Conservation (phyloP, 2,329 filamentous ascomycete genomes). For the Phoma sp. region DNA sequence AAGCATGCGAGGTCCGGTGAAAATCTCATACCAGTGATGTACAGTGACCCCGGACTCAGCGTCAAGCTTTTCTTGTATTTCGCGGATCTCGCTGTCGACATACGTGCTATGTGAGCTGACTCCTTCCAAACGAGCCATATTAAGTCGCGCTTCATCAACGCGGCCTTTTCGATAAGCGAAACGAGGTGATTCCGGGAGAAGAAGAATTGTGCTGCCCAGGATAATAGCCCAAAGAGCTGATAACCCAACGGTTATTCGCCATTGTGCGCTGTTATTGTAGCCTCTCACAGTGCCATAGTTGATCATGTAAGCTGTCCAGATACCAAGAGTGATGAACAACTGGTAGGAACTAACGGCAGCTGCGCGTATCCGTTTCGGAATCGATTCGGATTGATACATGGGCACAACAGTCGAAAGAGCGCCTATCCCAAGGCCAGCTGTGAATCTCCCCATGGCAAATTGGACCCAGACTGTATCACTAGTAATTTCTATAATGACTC, state of each 20-base stretch:
- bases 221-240: slow-evolving; percentile 63
- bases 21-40: slow-evolving; percentile 61
- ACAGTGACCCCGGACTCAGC: slow-evolving; percentile 52
- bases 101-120: slow-evolving; percentile 60
- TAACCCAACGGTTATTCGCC: slow-evolving; percentile 68
- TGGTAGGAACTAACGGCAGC: slow-evolving; percentile 69
- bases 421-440: slow-evolving; percentile 70
- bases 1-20: slow-evolving; percentile 70
- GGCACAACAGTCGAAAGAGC: slow-evolving; percentile 63
- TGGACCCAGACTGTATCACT: slow-evolving; percentile 65
- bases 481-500: slow-evolving; percentile 70
- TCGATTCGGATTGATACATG: slow-evolving; percentile 71
- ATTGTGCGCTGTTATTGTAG: slow-evolving; percentile 58
- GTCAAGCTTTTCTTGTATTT: slow-evolving; percentile 63
- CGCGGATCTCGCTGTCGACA: slow-evolving; percentile 59
- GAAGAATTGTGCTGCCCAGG: slow-evolving; percentile 59
- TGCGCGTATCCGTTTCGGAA: slow-evolving; percentile 68
- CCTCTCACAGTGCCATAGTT: slow-evolving; percentile 66
- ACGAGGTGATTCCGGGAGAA: slow-evolving; percentile 64
- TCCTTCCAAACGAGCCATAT: slow-evolving; percentile 62
- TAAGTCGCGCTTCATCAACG: slow-evolving; percentile 57
- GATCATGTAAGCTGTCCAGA: slow-evolving; percentile 59
- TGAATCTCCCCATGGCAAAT: slow-evolving; percentile 66
- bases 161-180: slow-evolving; percentile 63
- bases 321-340: slow-evolving; percentile 72